Base-by-base conservation (phyloP, 768 basidiomycete genomes). In the Hydnomerulius pinastri region DNA sequence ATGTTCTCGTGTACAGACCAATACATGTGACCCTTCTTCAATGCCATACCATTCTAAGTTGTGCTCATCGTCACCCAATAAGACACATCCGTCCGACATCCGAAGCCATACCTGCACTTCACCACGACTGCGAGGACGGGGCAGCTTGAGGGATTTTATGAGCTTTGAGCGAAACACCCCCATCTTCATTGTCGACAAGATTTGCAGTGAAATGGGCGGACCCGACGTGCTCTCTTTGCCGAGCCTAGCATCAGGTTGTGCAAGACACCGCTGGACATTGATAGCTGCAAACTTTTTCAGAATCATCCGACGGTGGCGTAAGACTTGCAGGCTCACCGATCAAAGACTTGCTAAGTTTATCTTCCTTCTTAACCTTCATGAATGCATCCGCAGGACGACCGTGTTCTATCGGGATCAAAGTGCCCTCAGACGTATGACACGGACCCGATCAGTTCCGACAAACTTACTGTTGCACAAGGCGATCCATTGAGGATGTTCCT, bases 21-120 rank as follows among this genome's bases (percentile, higher is more conserved):
- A 53, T 23, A 80, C 57, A 49, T 71, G 61, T 48, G 73, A 70
- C 17, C 63, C 78, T 7, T 79, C 76, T 50, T 90, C 86, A 30
- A 92, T 61, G 6, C 90, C 89, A 62, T 85, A 79, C 87, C 87
- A 90, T 51, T 76, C 80, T 35, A 91, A 63, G 45, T 82, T 77
- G 47, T 77, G 78, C 11, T 64, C 56, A 43, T 87, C 82, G 24
- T 77, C 60, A 23, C 76, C 71, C 25, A 92, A 67, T 45, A 75
- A 72, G 21, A 72, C 69, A 24, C 81, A 69, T 25, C 74, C 74
- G 57, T 84, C 77, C 17, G 68, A 64, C 74, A 87, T 76, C 37
- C 70, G 71, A 36, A 86, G 63, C 82, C 84, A 90, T 27, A 90
- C 58, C 40, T 60, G 61, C 17, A 83, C 57, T 13, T 63, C 65